phyloP scores from a whole-genome alignment of 2,329 filamentous ascomycete species.

The Ilyonectria mors-panacis region DNA sequence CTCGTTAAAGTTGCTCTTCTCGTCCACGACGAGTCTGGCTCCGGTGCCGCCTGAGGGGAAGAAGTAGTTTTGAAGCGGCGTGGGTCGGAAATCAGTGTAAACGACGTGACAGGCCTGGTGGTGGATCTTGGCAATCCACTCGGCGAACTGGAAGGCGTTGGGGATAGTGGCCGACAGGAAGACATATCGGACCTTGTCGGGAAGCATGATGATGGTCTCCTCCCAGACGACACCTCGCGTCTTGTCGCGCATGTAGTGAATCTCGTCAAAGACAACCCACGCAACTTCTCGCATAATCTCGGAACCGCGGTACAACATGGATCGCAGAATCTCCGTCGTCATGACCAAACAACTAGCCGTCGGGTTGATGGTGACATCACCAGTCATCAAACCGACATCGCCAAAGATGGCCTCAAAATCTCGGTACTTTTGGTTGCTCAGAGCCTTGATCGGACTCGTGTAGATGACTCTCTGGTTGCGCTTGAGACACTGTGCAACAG shows the following conservation, averaged over 20 bases:
- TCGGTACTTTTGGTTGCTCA: conserved; percentile 98
- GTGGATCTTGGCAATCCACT: conserved; percentile 99
- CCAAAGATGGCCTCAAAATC: conserved; percentile 97
- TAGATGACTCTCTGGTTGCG: conserved; percentile 99
- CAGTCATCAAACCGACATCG: conserved; percentile 98
- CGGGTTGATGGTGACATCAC: conserved; percentile 99
- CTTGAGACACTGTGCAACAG: conserved; percentile 96
- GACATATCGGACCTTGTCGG: conserved; percentile 98
- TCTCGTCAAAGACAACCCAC: conserved; percentile 99
- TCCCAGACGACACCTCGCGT: conserved; percentile 97
- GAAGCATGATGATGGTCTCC: conserved; percentile 97
- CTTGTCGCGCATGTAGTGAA: conserved; percentile 98
- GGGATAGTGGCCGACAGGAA: conserved; percentile 98
- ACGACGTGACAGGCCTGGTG: conserved; percentile 98
- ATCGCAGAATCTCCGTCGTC: conserved; percentile 99
- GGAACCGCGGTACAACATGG: conserved; percentile 97
- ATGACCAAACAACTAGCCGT: conserved; percentile 98
- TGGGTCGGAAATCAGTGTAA: conserved; percentile 98
- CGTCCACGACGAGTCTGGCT: conserved; percentile 94
- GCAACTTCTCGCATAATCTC: conserved; percentile 99
- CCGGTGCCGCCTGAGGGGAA: conserved; percentile 94
- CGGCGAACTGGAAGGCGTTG: conserved; percentile 98
- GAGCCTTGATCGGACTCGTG: conserved; percentile 97
- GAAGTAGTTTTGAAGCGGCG: conserved; percentile 97
- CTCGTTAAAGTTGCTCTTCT: conserved; percentile 96